These are phyloP conservation scores for Physcomitrium patens DNA, from an alignment of 225 moss, liverwort and hornwort genomes.

Conservation along the genomic window DNA sequence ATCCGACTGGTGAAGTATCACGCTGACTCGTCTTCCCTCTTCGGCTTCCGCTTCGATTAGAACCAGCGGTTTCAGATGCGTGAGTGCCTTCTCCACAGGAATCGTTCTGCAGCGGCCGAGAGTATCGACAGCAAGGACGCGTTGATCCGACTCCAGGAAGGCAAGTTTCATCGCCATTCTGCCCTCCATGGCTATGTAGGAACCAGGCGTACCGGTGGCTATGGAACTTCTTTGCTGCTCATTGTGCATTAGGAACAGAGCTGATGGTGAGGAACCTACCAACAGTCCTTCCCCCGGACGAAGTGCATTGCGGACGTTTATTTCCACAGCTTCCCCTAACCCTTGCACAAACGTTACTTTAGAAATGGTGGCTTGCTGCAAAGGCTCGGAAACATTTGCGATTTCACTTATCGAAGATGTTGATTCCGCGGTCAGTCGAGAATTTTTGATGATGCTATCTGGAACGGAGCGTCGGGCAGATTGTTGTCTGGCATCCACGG, in stretches of 20 bases:
- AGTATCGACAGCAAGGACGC: conserved; percentile 45
- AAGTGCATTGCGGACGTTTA: conserved; percentile 38
- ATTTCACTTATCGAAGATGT: neutral
- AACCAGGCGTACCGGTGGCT: conserved; percentile 37
- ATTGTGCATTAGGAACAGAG: conserved; percentile 45
- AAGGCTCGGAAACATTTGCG: conserved; percentile 29
- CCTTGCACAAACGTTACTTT: conserved; percentile 43
- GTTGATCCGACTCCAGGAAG: conserved; percentile 43
- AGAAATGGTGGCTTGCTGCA: conserved; percentile 35
- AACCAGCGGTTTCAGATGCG: conserved; percentile 37
- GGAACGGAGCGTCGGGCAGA: neutral
- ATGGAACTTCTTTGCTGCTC: conserved; percentile 4
- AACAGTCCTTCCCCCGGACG: conserved; percentile 45
- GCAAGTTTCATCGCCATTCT: conserved; percentile 55
- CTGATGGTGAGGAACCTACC: conserved; percentile 47
- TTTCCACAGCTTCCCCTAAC: conserved; percentile 37
- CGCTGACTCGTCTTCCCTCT: conserved; percentile 33
- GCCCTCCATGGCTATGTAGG: conserved; percentile 57
- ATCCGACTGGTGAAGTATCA: conserved; percentile 35
- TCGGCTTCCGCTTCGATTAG: conserved; percentile 44
- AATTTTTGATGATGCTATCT: neutral
- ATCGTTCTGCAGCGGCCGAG: conserved; percentile 37
- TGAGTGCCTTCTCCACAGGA: conserved; percentile 25
- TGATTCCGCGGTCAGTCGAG: conserved; percentile 1
- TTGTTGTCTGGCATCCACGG: neutral